Evolutionary conservation across 176 grass and related monocot species (phyloP), one percentile per base, ranked within the genome.

Genomic region (Cenchrus purpureus): DNA sequence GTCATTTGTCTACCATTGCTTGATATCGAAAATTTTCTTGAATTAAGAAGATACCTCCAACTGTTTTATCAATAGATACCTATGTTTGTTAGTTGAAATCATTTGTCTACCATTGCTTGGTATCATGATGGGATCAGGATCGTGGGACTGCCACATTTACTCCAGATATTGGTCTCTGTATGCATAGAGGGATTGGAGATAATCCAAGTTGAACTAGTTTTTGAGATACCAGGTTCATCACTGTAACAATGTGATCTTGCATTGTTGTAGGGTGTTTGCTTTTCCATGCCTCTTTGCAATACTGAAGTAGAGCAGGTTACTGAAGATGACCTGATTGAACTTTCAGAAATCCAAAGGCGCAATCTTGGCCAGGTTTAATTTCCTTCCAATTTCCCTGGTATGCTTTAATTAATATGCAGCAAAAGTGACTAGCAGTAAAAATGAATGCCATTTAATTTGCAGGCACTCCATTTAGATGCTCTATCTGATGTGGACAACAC

Each of bases 311-410:
- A 95, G 68, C 85, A 98, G 73, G 80, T 83, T 82, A 92, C 56
- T 68, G 96, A 93, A 19, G 96, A 95, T 79, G 95, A 98, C 68
- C 83, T 98, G 78, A 91, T 90, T 53, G 93, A 95, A 77, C 88
- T 95, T 60, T 94, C 88, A 82, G 93, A 98, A 90, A 94, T 95
- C 40, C 85, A 91, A 91, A 95, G 81, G 88, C 90, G 32, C 78
- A 92, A 95, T 72, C 66, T 98, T 29, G 93, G 96, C 60, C 89
- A 98, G 93, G 96, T 98, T 88, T 85, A 51, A 12, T 12, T 51
- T 51, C 49, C 42, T 66, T 44, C 20, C n/a, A 50, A 20, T 52
- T 78, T 78, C 71, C 40, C 11, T 71, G 56, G 15, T 14, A 68
- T 86, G 51, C 32, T 42, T 19, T 83, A 50, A 4, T 63, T 3